Evolutionary conservation across 768 basidiomycete species (phyloP), one percentile per base, ranked within the genome.

Genomic region (Calocera viscosa): DNA sequence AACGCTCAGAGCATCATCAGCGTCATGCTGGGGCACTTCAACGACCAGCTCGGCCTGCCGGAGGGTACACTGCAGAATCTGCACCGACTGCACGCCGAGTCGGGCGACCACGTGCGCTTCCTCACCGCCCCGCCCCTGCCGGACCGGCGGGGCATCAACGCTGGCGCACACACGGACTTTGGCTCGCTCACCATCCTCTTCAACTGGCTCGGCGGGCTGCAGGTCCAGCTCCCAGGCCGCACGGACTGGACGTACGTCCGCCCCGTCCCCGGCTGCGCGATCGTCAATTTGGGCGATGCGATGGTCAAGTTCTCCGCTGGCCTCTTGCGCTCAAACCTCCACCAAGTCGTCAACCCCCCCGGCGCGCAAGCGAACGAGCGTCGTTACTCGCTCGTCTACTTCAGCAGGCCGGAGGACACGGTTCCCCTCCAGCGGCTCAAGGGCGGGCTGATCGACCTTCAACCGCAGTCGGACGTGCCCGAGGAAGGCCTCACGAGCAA

Each of bases 371-470:
- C 76, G 1, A 72, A 77, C 7, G 73, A 78, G 33, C 82, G 82
- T 35, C 80, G 87, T 10, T 88, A 84, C 82, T 89, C 87, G 2
- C 75, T 88, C 12, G 86, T 86, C 0, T 89, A 82, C 75, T 88
- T 89, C 75, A 84, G 81, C 0, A 79, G 88, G 24, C 86, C 86
- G 0, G 82, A 81, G 7, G 80, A 86, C 72, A 77, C 78, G 1
- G 76, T 80, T 39, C 67, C 79, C 0, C 80, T 88, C 8, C 80
- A 78, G 8, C 81, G 86, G 1, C 75, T 87, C 26, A 60, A 60
- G 53, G 53, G 53, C 24, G 53, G 53, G 11, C 22, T 60, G 53
- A 32, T 60, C 24, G 53, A 60, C 30, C 26, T 28, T 10, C 53
- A 60, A 19, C 53, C 53, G 26, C 53, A 60, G 26, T 2, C 53